These are phyloP conservation scores for Calocybe cyanea DNA, from an alignment of 768 basidiomycete species.

Conservation along the genomic window DNA sequence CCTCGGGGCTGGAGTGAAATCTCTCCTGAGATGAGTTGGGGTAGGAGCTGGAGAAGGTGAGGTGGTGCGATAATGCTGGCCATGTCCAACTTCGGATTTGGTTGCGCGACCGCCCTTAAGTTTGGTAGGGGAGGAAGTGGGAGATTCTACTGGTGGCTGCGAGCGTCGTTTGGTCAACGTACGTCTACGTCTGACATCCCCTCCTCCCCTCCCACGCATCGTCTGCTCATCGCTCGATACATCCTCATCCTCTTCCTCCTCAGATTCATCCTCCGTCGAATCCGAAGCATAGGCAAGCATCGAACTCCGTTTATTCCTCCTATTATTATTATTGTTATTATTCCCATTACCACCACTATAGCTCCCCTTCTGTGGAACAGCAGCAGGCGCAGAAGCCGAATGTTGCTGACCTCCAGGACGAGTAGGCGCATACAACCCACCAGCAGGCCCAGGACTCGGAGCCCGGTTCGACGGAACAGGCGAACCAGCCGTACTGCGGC, in stretches of 20 bases:
- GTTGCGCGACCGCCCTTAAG: slow-evolving; percentile 25
- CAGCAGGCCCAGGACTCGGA: slow-evolving; percentile 38
- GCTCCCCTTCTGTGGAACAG: too few species aligned
- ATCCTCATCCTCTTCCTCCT: slow-evolving; percentile 4
- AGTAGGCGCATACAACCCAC: slow-evolving; percentile 17
- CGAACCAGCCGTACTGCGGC: slow-evolving; percentile 58
- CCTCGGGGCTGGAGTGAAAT: slow-evolving; percentile 17
- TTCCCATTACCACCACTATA: too few species aligned
- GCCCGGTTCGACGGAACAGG: slow-evolving; percentile 42
- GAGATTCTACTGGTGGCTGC: too few species aligned
- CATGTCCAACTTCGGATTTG: slow-evolving; percentile 41
- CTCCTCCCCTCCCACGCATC: background rate
- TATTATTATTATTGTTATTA: too few species aligned
- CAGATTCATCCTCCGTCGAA: slow-evolving; percentile 26
- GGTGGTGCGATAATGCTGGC: slow-evolving; percentile 14
- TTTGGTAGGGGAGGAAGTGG: background rate
- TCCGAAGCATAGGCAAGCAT: slow-evolving; percentile 16
- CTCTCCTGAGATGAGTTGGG: too few species aligned
- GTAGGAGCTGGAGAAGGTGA: too few species aligned
- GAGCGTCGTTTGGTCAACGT: slow-evolving; percentile 16
- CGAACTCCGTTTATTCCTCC: slow-evolving; percentile 8
- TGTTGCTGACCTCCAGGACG: background rate
- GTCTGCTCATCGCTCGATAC: slow-evolving; percentile 25
- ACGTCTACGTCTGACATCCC: slow-evolving; percentile 7
- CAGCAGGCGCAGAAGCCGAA: background rate